These are phyloP conservation scores for Clathrus columnatus DNA, from an alignment of 768 basidiomycete species.

Conservation along the genomic window DNA sequence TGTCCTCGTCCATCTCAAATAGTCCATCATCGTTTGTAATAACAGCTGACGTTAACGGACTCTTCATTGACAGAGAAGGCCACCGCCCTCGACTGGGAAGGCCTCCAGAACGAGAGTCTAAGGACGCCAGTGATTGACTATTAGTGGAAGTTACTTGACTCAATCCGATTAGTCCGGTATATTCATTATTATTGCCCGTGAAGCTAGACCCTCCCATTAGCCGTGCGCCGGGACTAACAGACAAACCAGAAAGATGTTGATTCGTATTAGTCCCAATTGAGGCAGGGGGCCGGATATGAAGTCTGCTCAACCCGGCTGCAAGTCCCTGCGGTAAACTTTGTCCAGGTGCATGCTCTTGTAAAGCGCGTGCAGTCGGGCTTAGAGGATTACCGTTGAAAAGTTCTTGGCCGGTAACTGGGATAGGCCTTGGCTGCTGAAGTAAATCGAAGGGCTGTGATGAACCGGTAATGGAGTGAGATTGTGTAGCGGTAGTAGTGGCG, in stretches of 20 bases:
- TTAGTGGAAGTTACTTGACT: neutral
- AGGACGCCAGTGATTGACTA: conserved; percentile 2
- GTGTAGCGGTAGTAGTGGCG: neutral
- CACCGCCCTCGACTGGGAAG: conserved; percentile 5
- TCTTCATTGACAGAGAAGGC: conserved; percentile 21
- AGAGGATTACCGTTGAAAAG: conserved; percentile 11
- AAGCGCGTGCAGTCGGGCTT: conserved; percentile 59
- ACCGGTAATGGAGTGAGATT: conserved; percentile 29
- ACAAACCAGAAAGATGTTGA: conserved; percentile 4
- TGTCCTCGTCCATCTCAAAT: conserved; percentile 52
- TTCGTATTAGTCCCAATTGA: conserved; percentile 9
- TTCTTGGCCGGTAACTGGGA: conserved; percentile 19
- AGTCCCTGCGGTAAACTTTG: conserved; percentile 88
- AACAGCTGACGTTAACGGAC: conserved; percentile 55
- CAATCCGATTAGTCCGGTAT: neutral
- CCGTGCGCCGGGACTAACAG: conserved; percentile 1
- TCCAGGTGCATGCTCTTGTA: conserved; percentile 83
- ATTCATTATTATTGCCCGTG: neutral
- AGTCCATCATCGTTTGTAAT: conserved; percentile 51
- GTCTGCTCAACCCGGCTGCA: conserved; percentile 82
- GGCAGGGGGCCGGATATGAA: conserved; percentile 57
- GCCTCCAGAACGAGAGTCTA: conserved; percentile 10
- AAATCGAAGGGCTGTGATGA: conserved; percentile 41
- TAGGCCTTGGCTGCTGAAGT: conserved; percentile 23
- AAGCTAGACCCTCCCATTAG: neutral